A percentile compares a stretch with the other conserved stretches of the same genome.
Evolutionary conservation across 768 basidiomycete genomes (phyloP).

Genomic region (Russula lepida): DNA sequence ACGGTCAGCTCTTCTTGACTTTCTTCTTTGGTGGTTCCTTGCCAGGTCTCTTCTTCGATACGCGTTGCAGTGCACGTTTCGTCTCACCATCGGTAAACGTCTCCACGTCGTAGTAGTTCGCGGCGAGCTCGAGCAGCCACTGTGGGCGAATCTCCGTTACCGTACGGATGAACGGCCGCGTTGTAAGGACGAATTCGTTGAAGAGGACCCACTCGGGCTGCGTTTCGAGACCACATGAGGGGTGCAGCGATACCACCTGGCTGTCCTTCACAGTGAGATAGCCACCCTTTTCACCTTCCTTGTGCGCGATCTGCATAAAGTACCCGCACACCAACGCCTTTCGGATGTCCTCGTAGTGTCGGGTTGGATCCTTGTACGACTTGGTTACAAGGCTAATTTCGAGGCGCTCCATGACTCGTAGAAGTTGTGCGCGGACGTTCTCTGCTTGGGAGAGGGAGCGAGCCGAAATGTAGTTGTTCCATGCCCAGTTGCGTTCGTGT

Average conservation of each 20-base stretch:
- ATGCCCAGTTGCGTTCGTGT: slow-evolving; percentile 82
- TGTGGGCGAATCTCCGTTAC: slow-evolving; percentile 81
- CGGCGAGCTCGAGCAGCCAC: slow-evolving; percentile 65
- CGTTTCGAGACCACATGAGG: slow-evolving; percentile 78
- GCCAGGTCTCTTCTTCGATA: neutral
- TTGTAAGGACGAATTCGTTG: slow-evolving; percentile 93
- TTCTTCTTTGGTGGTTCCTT: slow-evolving; percentile 4
- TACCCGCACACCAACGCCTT: slow-evolving; percentile 85
- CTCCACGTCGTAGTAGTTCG: slow-evolving; percentile 59
- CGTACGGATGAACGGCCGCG: slow-evolving; percentile 81
- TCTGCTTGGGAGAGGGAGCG: slow-evolving; percentile 86
- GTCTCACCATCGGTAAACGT: slow-evolving; percentile 63
- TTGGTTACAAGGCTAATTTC: slow-evolving; percentile 70
- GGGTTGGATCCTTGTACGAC: slow-evolving; percentile 43
- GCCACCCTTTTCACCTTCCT: slow-evolving; percentile 81
- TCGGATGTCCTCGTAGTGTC: slow-evolving; percentile 62
- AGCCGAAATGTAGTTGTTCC: slow-evolving; percentile 79
- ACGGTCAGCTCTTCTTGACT: neutral
- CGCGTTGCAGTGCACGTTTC: slow-evolving; percentile 40
- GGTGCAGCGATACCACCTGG: slow-evolving; percentile 76
- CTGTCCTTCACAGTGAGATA: slow-evolving; percentile 95
- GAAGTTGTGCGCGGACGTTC: slow-evolving; percentile 84
- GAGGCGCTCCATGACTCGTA: slow-evolving; percentile 85
- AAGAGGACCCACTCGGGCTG: slow-evolving; percentile 90
- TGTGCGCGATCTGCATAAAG: slow-evolving; percentile 98